phyloP scores from a whole-genome alignment of 306 rosid genomes.

The Carpinus fangiana region DNA sequence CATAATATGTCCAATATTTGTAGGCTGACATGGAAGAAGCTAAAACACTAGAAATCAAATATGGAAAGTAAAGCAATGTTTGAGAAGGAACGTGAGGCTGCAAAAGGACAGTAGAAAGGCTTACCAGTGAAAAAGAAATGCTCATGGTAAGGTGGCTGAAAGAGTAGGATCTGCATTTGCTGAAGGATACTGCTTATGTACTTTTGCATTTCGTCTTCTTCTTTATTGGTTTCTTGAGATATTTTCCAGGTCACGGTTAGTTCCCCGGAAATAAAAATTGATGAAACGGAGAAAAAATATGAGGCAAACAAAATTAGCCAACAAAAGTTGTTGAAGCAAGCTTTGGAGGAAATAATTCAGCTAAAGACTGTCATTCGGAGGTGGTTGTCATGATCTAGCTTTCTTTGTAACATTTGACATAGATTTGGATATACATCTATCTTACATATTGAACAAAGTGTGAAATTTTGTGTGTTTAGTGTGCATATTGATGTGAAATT shows the following conservation, averaged over 20 bases:
- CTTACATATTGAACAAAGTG: constrained; percentile 6
- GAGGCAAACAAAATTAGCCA: constrained; percentile 84
- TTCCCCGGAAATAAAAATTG: constrained; percentile 87
- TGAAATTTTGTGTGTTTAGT: not conserved
- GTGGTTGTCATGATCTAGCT: constrained; percentile 42
- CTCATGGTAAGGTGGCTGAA: constrained; percentile 71
- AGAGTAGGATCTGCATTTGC: constrained; percentile 17
- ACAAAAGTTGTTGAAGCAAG: constrained; percentile 84
- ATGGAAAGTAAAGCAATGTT: constrained; percentile 71
- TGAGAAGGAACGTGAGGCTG: constrained; percentile 73
- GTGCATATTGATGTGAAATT: constrained; percentile 24
- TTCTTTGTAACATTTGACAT: constrained; percentile 17
- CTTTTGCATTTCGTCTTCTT: constrained; percentile 26
- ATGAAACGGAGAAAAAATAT: constrained; percentile 82
- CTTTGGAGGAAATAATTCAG: constrained; percentile 85
- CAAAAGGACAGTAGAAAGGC: constrained; percentile 70
- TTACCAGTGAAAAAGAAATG: constrained; percentile 81
- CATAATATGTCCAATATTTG: constrained; percentile 18
- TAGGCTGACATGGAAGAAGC: constrained; percentile 93
- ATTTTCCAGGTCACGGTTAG: constrained; percentile 71
- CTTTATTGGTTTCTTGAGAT: constrained; percentile 34
- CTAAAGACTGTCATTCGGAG: constrained; percentile 93
- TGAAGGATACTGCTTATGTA: constrained; percentile 8
- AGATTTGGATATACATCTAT: constrained; percentile 7
- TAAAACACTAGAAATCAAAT: constrained; percentile 77